These are phyloP conservation scores for Phytophthora chlamydospora DNA, from an alignment of 352 stramenopile species.

Conservation along the genomic window DNA sequence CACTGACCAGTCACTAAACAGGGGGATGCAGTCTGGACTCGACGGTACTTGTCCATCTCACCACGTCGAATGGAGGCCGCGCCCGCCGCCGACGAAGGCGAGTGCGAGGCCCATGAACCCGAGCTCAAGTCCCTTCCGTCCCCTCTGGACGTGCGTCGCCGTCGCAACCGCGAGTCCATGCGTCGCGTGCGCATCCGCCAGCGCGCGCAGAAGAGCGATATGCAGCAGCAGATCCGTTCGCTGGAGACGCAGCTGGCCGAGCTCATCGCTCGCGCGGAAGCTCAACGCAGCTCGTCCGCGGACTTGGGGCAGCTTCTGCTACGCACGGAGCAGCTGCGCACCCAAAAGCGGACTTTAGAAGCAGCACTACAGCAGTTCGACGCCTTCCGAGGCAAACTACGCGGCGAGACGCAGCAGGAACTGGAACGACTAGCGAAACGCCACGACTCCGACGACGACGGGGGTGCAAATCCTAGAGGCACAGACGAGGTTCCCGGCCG, in stretches of 20 bases:
- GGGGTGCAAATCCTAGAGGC: conserved; percentile 5
- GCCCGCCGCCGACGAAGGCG: too few species aligned
- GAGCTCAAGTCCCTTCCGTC: not conserved
- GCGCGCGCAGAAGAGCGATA: conserved; percentile 25
- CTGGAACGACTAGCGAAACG: conserved; percentile 15
- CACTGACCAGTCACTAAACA: too few species aligned
- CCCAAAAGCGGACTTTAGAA: conserved; percentile 26
- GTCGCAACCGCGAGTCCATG: conserved; percentile 56
- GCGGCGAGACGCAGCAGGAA: conserved; percentile 29
- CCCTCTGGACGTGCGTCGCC: conserved; percentile 37
- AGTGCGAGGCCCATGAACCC: not conserved
- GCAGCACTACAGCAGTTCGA: conserved; percentile 22
- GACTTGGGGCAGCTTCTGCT: conserved; percentile 27
- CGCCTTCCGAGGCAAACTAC: conserved; percentile 28
- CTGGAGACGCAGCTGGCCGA: conserved; percentile 34
- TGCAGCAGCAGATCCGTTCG: conserved; percentile 38
- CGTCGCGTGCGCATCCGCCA: conserved; percentile 41
- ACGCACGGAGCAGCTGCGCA: conserved; percentile 30
- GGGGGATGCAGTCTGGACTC: too few species aligned
- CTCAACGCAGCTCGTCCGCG: conserved; percentile 10
- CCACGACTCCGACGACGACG: not conserved
- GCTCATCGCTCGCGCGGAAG: conserved; percentile 11
- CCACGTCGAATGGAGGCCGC: too few species aligned
- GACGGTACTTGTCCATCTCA: too few species aligned
- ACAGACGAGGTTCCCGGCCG: conserved; percentile 12